Base-by-base conservation (phyloP, 192 early-diverging fungal species). In the Chytriomyces sp. region DNA sequence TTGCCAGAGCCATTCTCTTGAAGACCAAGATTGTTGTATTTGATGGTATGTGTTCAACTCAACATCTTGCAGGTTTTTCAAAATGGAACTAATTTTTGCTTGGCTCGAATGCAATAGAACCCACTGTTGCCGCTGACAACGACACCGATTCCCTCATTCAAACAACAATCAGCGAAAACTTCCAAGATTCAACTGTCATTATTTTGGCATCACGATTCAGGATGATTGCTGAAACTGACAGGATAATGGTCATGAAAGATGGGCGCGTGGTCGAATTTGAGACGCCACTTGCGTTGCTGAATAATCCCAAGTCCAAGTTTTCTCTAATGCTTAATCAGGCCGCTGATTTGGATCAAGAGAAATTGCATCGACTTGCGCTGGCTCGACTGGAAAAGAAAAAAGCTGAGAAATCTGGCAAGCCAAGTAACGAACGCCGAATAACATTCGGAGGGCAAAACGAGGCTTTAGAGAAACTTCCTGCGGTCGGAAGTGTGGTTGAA, bases 1-100 rank as follows among this genome's bases (percentile, higher is more conserved):
- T 90, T 79, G 87, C 87, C 4, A 68, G 89, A 13, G 89, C 89
- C 0, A 84, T 90, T 46, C 67, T 90, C 11, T 69, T 80, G 57
- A 83, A 84, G 47, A 77, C 85, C 43, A 83, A 81, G 66, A 80
- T 90, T 11, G 75, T 90, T 18, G 85, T 90, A 11, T 76, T 90
- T 74, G 89, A 90, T 74, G 87, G 90, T 77, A 83, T 83, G 8
- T 90, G 83, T 6, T 82, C 10, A 44, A 13, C 9, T 82, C 10
- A 44, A 13, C 9, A 76, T 74, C 20, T 35, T 47, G 75, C 49
- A 20, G 18, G 35, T 64, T 64, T 16, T 66, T 69, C 64, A 77
- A 10, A 3, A 16, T 10, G 26, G 23, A 63, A 61, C 45, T 43
- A 7, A 18, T 61, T 50, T 61, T 64, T 24, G 50, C 69, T 61